phyloP scores from a whole-genome alignment of 2,329 filamentous ascomycete genomes.

The Gremmenia infestans region DNA sequence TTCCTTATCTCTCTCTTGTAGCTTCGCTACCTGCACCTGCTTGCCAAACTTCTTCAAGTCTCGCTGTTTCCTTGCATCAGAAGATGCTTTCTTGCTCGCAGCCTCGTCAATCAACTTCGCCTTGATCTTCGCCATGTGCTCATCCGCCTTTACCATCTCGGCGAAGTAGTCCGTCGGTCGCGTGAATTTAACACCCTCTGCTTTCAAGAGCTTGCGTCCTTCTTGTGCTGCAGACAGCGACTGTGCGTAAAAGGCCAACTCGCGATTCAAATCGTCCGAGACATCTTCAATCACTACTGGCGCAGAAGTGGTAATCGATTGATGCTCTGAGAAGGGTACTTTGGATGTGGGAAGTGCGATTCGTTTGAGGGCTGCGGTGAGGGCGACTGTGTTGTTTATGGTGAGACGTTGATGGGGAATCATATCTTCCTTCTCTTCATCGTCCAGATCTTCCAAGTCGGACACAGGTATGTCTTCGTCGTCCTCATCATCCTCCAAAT shows the following conservation, averaged over 20 bases:
- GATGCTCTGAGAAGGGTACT: slow-evolving; percentile 78
- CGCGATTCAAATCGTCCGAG: slow-evolving; percentile 86
- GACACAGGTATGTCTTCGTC: slow-evolving; percentile 87
- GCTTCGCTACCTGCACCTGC: slow-evolving; percentile 91
- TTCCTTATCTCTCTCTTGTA: slow-evolving; percentile 88
- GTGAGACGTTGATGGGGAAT: slow-evolving; percentile 88
- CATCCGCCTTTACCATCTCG: slow-evolving; percentile 98
- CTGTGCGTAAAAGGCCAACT: slow-evolving; percentile 90
- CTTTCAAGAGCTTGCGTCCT: slow-evolving; percentile 69
- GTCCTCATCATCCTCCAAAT: slow-evolving; percentile 59
- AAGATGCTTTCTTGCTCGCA: slow-evolving; percentile 83
- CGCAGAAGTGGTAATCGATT: slow-evolving; percentile 64
- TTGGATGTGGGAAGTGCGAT: slow-evolving; percentile 65
- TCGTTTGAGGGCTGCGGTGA: slow-evolving; percentile 73
- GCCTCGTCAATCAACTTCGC: slow-evolving; percentile 89
- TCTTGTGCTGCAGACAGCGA: slow-evolving; percentile 71
- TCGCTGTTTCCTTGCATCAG: slow-evolving; percentile 84
- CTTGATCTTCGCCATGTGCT: slow-evolving; percentile 97
- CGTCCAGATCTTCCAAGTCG: slow-evolving; percentile 72
- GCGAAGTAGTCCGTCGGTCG: slow-evolving; percentile 94
- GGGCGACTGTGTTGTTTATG: slow-evolving; percentile 93
- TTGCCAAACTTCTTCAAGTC: slow-evolving; percentile 99
- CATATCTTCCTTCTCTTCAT: slow-evolving; percentile 79
- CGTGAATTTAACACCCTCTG: slow-evolving; percentile 80
- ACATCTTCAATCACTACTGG: slow-evolving; percentile 74